These are phyloP conservation scores for Neltuma alba DNA, from an alignment of 306 rosid genomes.

Conservation along the genomic window DNA sequence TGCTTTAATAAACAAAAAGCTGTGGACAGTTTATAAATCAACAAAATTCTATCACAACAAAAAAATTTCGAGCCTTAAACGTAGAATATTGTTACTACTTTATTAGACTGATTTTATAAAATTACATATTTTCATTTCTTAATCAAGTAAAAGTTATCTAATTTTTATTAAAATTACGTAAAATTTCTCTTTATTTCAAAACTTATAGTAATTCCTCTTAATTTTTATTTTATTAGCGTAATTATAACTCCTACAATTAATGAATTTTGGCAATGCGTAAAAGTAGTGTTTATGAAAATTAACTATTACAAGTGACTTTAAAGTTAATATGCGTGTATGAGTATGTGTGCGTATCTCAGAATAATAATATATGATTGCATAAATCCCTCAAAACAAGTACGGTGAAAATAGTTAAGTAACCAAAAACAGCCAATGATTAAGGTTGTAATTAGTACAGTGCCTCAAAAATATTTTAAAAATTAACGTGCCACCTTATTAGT, in stretches of 20 bases:
- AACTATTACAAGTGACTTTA: background rate
- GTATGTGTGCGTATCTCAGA: background rate
- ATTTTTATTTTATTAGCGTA: background rate
- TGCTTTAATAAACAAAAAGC: no score
- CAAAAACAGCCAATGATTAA: background rate
- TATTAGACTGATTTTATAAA: no score
- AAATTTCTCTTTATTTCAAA: no score
- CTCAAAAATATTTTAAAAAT: background rate
- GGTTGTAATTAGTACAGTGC: background rate
- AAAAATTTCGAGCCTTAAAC: no score
- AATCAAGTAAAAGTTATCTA: no score
- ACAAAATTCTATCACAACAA: no score
- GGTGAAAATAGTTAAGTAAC: background rate
- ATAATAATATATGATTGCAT: background rate
- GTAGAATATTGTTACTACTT: no score
- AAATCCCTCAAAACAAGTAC: background rate
- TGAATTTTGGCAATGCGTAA: background rate
- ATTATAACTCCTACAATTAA: background rate
- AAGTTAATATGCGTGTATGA: background rate
- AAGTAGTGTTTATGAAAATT: background rate
- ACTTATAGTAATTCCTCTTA: no score
- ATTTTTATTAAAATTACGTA: no score
- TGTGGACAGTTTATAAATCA: no score
- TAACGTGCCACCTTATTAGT: background rate
- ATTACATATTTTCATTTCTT: no score